Conservation (phyloP, 73 alveolate genomes). For the Stentor roeselii region DNA sequence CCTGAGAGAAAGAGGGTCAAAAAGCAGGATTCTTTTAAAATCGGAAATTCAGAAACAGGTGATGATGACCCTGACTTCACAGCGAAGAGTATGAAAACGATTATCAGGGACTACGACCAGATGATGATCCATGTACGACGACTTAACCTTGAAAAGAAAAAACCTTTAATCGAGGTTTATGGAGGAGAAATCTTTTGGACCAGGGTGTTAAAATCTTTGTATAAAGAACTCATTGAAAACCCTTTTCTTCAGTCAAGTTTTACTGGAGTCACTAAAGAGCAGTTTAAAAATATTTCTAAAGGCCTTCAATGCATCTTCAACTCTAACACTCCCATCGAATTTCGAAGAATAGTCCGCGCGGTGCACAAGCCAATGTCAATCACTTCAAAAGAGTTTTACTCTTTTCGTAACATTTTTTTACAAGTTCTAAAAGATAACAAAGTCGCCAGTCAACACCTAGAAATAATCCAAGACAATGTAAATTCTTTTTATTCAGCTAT, state of each 20-base stretch:
- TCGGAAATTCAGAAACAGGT: too few relatives aligned
- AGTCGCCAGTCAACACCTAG: neutral
- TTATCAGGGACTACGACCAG: neutral
- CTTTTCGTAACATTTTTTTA: neutral
- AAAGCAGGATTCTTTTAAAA: too few relatives aligned
- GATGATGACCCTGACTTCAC: too few relatives aligned
- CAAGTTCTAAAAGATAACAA: neutral
- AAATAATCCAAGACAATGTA: neutral
- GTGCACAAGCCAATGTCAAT: neutral
- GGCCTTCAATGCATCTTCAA: neutral
- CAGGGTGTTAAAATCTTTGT: neutral
- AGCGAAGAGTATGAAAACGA: too few relatives aligned
- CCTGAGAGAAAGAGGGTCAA: too few relatives aligned
- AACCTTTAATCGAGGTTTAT: neutral
- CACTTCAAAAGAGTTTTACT: too few relatives aligned
- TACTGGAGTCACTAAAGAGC: neutral
- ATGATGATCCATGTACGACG: neutral
- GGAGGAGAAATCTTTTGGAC: neutral
- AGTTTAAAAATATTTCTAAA: too few relatives aligned
- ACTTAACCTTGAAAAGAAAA: neutral
- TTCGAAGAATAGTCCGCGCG: neutral
- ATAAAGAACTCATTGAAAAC: neutral
- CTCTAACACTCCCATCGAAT: neutral
- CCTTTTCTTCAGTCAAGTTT: neutral
- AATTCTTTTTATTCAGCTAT: neutral